Evolutionary conservation across 1,139 yeast genomes (phyloP), one percentile per base, ranked within the genome.

Genomic region (Sugiyamaella pinicola): DNA sequence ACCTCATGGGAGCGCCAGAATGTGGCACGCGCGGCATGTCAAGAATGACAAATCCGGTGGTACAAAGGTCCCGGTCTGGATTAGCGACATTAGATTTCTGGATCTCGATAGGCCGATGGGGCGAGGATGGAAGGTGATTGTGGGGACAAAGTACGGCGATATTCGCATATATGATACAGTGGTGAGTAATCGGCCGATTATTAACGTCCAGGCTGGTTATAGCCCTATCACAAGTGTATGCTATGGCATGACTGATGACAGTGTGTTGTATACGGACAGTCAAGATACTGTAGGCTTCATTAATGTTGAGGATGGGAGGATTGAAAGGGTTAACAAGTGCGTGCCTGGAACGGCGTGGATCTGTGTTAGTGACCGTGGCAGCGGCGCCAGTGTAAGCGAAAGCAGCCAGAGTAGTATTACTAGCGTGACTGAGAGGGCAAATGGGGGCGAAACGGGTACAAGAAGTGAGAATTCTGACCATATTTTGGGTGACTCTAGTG

Each of bases 91-190:
- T n/a, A 62, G 58, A 42, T 69, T 70, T 53, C 51, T 69, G 34
- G 69, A 68, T 43, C 44, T 59, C 4, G 59, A 61, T 28, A 51
- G 71, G 7, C 62, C 61, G 3, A 43, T 53, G 10, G 46, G 55
- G 0, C 55, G 55, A 10, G 69, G 69, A 19, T 69, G 67, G 62
- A 57, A 68, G 40, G 50, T 69, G 12, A 70, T 63, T 1, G 59
- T 62, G 12, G 59, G 65, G 13, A 68, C 71, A 9, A 53, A 69
- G 45, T 69, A 61, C 47, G 72, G 73, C 3, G 69, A 67, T 26
- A 51, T 66, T 31, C 58, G 68, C n/a, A 52, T 70, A 5, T 69
- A 69, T 54, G 69, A 69, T 38, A 69, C 74, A 10, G 49, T 47
- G 4, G 50, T 52, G 12, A 61, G 70, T 12, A 56, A 63, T 21